Evolutionary conservation across 2,329 filamentous ascomycete species (phyloP), one percentile per base, ranked within the genome.

Genomic region (Alternaria viburni): DNA sequence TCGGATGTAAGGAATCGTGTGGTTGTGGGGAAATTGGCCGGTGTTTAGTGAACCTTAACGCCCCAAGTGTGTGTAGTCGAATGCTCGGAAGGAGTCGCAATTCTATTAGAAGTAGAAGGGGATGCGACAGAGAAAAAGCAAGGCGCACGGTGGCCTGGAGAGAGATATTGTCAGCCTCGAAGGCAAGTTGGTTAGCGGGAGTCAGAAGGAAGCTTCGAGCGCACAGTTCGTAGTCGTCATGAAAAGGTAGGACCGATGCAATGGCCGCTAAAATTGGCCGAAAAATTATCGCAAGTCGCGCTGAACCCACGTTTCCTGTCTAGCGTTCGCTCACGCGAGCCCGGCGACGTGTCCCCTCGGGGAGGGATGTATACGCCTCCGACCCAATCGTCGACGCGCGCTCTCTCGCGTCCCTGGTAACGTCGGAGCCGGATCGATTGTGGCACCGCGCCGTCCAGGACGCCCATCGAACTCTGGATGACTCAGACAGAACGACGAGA

Each of bases 151-250:
- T 65, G 70, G 74, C 75, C 74, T 75, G 65, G 69, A 71, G 67
- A 59, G 61, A 66, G 63, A 73, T 66, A 70, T 63, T 71, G 61
- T 69, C 47, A 66, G 66, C 66, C 69, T 58, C 64, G 58, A 65
- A 59, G 71, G 69, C 69, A 66, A 70, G 46, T 56, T 62, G 49
- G 62, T 61, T 75, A 76, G 75, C 69, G 70, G 68, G 66, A 71
- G 65, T 62, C 66, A 65, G 51, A 73, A 56, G 64, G 71, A 74
- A 74, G 71, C 57, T 73, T 74, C 71, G 69, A 73, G 70, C 65
- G 67, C 41, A 55, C 61, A 59, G 41, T 49, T 73, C 36, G 65
- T 67, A 70, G 65, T 66, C 70, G 70, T 70, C 73, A 70, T 71
- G 73, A 66, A 72, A 69, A 44, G 55, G 44, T 58, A 61, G 43